A percentile compares a stretch with the other conserved stretches of the same genome.
Evolutionary conservation across 306 rosid genomes (phyloP).

Genomic region (Acacia melanoxylon): DNA sequence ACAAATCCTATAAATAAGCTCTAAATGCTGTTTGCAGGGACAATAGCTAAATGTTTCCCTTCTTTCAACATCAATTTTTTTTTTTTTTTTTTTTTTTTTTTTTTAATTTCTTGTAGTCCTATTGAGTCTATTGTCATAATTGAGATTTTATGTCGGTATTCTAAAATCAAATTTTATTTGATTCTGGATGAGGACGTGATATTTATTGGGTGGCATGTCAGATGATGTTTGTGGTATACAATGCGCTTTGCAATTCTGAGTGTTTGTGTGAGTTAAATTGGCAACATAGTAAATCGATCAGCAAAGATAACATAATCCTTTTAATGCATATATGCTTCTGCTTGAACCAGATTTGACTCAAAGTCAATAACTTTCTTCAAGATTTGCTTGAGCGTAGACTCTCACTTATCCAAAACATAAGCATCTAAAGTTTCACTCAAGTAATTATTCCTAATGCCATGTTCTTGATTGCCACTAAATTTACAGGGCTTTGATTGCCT

Average conservation of each 20-base stretch:
- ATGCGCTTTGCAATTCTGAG: neutral
- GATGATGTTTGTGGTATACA: neutral
- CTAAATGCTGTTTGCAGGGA: neutral
- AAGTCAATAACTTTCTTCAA: neutral
- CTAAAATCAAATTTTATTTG: neutral
- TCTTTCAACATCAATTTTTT: neutral
- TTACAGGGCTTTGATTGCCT: slow-evolving; percentile 5
- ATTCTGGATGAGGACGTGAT: neutral
- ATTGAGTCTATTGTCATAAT: neutral
- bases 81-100: no score
- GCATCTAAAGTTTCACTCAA: slow-evolving; percentile 8
- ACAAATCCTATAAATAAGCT: neutral
- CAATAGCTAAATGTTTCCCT: neutral
- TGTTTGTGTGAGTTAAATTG: neutral
- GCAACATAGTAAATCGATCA: neutral
- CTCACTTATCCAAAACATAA: neutral
- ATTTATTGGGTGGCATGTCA: neutral
- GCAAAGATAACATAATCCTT: neutral
- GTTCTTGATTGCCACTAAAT: neutral
- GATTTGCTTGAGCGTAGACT: slow-evolving; percentile 10
- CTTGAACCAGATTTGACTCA: slow-evolving; percentile 8
- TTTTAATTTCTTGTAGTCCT: neutral
- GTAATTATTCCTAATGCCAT: slow-evolving; percentile 5
- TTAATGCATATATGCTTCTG: slow-evolving; percentile 11
- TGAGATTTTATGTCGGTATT: neutral